Evolutionary conservation across 2,329 filamentous ascomycete species (phyloP).

Genomic region (Zymoseptoria tritici): DNA sequence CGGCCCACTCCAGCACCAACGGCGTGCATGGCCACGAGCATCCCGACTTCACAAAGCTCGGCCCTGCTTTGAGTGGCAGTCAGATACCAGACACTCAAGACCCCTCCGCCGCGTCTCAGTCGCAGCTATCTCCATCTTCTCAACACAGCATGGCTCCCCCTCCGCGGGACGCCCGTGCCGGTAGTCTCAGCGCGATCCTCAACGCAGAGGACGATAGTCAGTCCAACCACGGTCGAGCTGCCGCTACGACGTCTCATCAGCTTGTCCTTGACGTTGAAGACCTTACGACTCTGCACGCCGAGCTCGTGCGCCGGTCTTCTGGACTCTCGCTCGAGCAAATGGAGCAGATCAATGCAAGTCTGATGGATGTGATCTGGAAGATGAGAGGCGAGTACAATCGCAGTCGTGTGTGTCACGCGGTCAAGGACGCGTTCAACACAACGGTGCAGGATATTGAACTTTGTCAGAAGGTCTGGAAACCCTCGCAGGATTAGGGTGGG

Average conservation of each 20-base stretch:
- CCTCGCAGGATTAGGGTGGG: conserved; percentile 30
- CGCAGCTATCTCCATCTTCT: conserved; percentile 25
- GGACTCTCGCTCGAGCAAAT: conserved; percentile 87
- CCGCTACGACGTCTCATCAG: conserved; percentile 2
- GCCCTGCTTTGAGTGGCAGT: conserved; percentile 44
- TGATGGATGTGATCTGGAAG: conserved; percentile 88
- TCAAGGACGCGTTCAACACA: conserved; percentile 67
- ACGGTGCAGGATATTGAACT: conserved; percentile 61
- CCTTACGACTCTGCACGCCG: conserved; percentile 52
- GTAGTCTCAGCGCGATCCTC: conserved; percentile 36
- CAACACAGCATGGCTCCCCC: conserved; percentile 30
- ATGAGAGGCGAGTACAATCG: conserved; percentile 76
- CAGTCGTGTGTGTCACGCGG: conserved; percentile 57
- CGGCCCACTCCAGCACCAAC: conserved; percentile 66
- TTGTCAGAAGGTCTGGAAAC: conserved; percentile 38
- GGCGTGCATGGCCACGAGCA: conserved; percentile 44
- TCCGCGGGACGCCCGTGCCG: conserved; percentile 14
- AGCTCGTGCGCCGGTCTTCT: conserved; percentile 60
- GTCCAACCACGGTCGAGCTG: conserved; percentile 8
- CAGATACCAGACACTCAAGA: conserved; percentile 57
- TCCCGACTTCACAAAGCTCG: conserved; percentile 49
- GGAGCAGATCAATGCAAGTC: conserved; percentile 80
- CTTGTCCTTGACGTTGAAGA: conserved; percentile 44
- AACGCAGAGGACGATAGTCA: conserved; percentile 26
- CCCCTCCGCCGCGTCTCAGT: conserved; percentile 33